Conservation (phyloP, 73 alveolate species). For the Tetrahymena elliotti region DNA sequence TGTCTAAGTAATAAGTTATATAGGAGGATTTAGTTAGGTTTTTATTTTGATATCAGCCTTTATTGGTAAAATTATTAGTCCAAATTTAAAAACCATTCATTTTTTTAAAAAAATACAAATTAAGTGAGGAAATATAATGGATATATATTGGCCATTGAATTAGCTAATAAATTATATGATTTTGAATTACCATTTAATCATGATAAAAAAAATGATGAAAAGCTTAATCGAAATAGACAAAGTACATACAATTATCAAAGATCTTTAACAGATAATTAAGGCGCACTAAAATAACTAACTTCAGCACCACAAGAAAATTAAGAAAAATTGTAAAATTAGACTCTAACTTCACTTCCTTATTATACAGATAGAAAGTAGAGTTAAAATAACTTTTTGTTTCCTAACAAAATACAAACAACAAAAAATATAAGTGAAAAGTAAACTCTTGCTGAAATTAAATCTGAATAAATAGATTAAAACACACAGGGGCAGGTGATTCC, state of each 20-base stretch:
- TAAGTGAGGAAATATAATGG: not conserved
- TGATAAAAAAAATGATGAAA: not conserved
- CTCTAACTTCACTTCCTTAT: not conserved
- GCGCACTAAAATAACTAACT: too few species aligned
- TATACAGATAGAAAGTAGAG: not conserved
- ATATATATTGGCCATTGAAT: not conserved
- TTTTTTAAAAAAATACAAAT: not conserved
- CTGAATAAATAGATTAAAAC: not conserved
- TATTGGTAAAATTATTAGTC: not conserved
- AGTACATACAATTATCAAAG: too few species aligned
- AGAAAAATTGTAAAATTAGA: not conserved
- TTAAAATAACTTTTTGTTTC: too few species aligned
- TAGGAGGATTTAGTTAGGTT: not conserved
- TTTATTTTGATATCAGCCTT: not conserved
- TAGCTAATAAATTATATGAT: not conserved
- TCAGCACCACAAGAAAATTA: not conserved
- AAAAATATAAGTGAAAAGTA: not conserved
- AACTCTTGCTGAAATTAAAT: too few species aligned
- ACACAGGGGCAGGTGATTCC: not conserved
- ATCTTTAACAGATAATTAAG: not conserved
- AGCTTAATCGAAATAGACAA: too few species aligned
- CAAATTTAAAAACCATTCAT: not conserved
- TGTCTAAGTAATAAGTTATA: not conserved
- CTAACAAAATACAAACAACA: not conserved
- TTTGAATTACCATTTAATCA: not conserved